Evolutionary conservation across 2,329 filamentous ascomycete species (phyloP).

Genomic region (Pestalotiopsis sp.): DNA sequence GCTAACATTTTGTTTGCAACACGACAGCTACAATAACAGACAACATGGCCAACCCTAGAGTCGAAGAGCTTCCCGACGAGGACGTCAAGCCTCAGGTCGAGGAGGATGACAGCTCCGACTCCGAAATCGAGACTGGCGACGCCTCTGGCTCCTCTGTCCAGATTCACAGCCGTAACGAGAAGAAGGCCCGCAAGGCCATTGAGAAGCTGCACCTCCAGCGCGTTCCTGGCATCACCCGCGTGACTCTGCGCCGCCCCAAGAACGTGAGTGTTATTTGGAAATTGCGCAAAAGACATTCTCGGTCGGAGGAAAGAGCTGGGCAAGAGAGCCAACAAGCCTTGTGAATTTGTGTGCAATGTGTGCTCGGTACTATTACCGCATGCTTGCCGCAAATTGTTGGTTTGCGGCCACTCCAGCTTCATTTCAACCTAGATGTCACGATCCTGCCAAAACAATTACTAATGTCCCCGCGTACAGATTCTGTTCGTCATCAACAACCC

Average conservation of each 20-base stretch:
- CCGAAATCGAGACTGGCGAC: conserved; percentile 73
- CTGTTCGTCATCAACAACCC: conserved; percentile 99
- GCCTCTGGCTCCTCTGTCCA: conserved; percentile 84
- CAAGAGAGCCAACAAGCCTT: neutral
- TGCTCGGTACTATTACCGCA: neutral
- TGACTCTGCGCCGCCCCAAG: conserved; percentile 97
- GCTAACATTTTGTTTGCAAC: conserved; percentile 23
- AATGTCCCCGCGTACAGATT: conserved; percentile 62
- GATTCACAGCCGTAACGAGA: conserved; percentile 99
- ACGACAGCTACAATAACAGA: conserved; percentile 46
- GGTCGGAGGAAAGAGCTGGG: neutral
- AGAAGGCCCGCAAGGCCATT: conserved; percentile 99
- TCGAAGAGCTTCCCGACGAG: conserved; percentile 96
- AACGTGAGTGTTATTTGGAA: conserved; percentile 71
- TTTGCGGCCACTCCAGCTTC: neutral
- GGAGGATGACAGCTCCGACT: conserved; percentile 71
- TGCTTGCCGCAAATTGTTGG: neutral
- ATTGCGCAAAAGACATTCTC: neutral
- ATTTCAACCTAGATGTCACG: neutral
- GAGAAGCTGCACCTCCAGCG: conserved; percentile 97
- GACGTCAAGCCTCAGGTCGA: conserved; percentile 81
- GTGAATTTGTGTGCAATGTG: neutral
- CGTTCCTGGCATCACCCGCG: conserved; percentile 95
- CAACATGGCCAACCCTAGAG: conserved; percentile 90
- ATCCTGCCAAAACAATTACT: conserved; percentile 19